Conservation (phyloP, 2,329 filamentous ascomycete species). For the Calonectria naviculata region DNA sequence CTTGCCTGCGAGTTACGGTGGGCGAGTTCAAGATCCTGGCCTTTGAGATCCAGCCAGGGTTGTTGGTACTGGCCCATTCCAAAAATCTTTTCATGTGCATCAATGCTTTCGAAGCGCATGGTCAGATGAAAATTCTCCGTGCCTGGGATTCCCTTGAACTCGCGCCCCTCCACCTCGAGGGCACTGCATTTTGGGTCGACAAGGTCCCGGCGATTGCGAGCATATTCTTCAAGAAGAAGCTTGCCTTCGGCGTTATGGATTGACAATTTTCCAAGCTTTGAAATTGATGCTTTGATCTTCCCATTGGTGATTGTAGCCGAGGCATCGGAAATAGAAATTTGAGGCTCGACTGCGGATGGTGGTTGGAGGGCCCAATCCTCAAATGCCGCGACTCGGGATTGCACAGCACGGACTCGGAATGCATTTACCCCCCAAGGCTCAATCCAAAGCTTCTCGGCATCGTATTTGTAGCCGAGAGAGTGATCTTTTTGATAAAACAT, state of each 20-base stretch:
- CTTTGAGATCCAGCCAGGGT: slow-evolving; percentile 71
- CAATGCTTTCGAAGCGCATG: slow-evolving; percentile 66
- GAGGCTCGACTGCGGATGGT: not conserved
- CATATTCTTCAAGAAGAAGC: slow-evolving; percentile 45
- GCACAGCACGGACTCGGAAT: not conserved
- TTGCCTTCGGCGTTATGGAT: slow-evolving; percentile 26
- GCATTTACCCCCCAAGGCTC: slow-evolving; percentile 5
- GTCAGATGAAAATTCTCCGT: slow-evolving; percentile 65
- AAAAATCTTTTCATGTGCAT: slow-evolving; percentile 69
- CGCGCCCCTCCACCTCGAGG: slow-evolving; percentile 65
- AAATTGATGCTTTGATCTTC: not conserved
- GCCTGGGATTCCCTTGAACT: slow-evolving; percentile 65
- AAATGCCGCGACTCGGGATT: not conserved
- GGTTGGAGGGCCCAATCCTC: slow-evolving; percentile 4
- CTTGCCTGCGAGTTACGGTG: slow-evolving; percentile 75
- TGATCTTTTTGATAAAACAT: not conserved
- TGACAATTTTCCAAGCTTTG: not conserved
- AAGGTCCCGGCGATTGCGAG: slow-evolving; percentile 45
- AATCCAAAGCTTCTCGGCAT: not conserved
- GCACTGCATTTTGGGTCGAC: slow-evolving; percentile 71
- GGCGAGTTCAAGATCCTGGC: slow-evolving; percentile 70
- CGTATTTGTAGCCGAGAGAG: not conserved
- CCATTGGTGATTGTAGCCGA: not conserved
- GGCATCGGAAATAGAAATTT: not conserved
- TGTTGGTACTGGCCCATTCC: slow-evolving; percentile 79